Evolutionary conservation across 371 early-diverging fungal species (phyloP).

Genomic region (Rhizomucor miehei): DNA sequence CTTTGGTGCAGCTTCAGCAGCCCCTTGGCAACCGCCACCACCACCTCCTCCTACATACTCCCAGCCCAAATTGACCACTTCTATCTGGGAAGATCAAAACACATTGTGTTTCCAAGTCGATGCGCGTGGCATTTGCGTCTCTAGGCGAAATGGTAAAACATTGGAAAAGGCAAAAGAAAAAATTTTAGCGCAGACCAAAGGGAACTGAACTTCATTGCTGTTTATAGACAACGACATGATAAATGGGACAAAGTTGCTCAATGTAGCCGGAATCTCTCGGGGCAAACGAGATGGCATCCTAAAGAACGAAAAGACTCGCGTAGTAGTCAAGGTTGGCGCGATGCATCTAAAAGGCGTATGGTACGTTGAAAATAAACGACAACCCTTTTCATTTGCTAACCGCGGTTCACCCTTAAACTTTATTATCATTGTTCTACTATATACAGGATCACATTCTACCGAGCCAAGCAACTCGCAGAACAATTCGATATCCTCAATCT

Average conservation of each 20-base stretch:
- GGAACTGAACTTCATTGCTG: not conserved
- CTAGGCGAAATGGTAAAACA: constrained; percentile 67
- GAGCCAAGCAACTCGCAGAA: constrained; percentile 60
- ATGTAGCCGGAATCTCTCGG: constrained; percentile 83
- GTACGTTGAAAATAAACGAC: too few species aligned
- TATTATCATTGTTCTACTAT: constrained; percentile 19
- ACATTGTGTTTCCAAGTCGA: constrained; percentile 79
- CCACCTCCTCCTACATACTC: constrained; percentile 18
- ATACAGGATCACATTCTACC: constrained; percentile 61
- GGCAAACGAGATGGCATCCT: constrained; percentile 84
- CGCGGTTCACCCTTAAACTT: constrained; percentile 29
- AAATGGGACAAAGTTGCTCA: constrained; percentile 82
- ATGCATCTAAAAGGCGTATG: constrained; percentile 89
- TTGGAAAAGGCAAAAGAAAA: not conserved
- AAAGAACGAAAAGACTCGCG: constrained; percentile 81
- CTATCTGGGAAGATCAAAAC: constrained; percentile 80
- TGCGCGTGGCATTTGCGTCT: constrained; percentile 72
- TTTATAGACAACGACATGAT: constrained; percentile 71
- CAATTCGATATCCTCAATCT: constrained; percentile 61
- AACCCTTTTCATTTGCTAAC: not conserved
- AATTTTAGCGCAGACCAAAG: not conserved
- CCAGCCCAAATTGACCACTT: constrained; percentile 64
- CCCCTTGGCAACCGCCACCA: too few species aligned
- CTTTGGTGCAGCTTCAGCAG: too few species aligned
- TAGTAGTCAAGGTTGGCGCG: constrained; percentile 80